Base-by-base conservation (phyloP, 306 rosid species). In the Glycyrrhiza uralensis region DNA sequence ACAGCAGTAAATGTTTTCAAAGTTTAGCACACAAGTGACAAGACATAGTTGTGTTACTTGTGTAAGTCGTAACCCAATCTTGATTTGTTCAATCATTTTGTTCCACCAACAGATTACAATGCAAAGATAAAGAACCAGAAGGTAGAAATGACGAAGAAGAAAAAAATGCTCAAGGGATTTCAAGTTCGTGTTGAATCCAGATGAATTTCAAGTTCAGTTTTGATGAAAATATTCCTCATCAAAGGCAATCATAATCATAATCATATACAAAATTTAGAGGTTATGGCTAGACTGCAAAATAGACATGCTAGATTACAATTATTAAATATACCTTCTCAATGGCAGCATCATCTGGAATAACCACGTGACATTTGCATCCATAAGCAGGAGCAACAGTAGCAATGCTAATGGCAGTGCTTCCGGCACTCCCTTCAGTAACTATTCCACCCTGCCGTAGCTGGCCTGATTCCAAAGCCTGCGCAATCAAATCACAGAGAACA, bases 351-450 rank as follows among this genome's bases (percentile, higher is more conserved):
- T 93, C 97, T 0, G 98, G 98, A 63, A 89, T 90, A 84, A 87
- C 97, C 49, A 93, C 97, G 29, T 90, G 96, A 69, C 96, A 71
- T 77, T 86, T 84, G 85, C 98, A 93, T 22, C 94, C 96, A 65
- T 59, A 90, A n/a, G 96, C 98, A 66, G 97, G 94, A 41, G 96
- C 98, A 64, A 91, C 97, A 33, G 97, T 86, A 5, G 97, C 97
- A 76, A 93, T 88, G 81, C 97, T 93, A 55, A 93, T 85, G 66
- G 97, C 98, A 12, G 96, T 93, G 80, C 97, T 93, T 69, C 97
- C 97, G 6, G 93, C 96, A 76, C 97, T 90, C 50, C 98, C 98
- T 82, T 93, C 97, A 12, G 96, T 92, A 78, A 92, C 88, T 13
- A 92, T 77, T 41, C 98, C 98, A 57, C 96, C 98, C 36, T 61